Evolutionary conservation across 1,284 basidiomycete genomes (phyloP), one percentile per base, ranked within the genome.

Genomic region (Exsudoporus floridanus): DNA sequence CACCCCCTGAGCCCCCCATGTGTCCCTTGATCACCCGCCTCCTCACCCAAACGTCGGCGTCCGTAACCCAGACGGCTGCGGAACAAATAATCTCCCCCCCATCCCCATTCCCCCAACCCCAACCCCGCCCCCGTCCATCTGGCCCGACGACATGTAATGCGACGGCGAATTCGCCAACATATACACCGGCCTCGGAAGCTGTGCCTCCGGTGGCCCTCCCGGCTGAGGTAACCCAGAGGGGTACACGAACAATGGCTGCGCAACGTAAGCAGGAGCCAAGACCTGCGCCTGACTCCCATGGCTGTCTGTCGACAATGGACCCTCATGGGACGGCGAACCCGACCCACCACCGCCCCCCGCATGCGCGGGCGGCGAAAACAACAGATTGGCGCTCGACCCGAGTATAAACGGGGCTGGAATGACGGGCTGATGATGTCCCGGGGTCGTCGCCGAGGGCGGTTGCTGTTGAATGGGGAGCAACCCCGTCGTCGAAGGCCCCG

Each of bases 401-500:
- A 71, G 60, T 42, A 71, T 60, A 14, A 68, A 71, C 5, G 68
- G 69, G 0, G 63, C 49, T 7, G 62, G 56, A 6, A 65, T 30
- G 19, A 56, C n/a, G 0, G 59, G 50, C 2, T 49, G 61, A 2
- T 19, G 12, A 0, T 47, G 49, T 5, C 57, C 56, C 0, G 43
- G 31, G 7, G 14, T 44, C 18, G 13, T n/a, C n/a, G n/a, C 50
- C 1, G 40, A 48, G 4, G 48, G 30, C 1, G 42, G 46, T 5
- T 18, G 55, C 0, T 30, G 55, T 2, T 69, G 69, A 16, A 41
- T 33, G 3, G 61, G 66, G 12, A 71, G 49, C 13, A 71, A 40
- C 9, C 69, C 69, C n/a, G 67, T 63, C 19, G 65, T 70, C 25
- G 67, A 71, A 2, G 69, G 67, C 1, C 69, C 66, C 5, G 69